A percentile compares a stretch with the other conserved stretches of the same genome.
Conservation (phyloP, 805 yeast species). For the Pichia manshurica region DNA sequence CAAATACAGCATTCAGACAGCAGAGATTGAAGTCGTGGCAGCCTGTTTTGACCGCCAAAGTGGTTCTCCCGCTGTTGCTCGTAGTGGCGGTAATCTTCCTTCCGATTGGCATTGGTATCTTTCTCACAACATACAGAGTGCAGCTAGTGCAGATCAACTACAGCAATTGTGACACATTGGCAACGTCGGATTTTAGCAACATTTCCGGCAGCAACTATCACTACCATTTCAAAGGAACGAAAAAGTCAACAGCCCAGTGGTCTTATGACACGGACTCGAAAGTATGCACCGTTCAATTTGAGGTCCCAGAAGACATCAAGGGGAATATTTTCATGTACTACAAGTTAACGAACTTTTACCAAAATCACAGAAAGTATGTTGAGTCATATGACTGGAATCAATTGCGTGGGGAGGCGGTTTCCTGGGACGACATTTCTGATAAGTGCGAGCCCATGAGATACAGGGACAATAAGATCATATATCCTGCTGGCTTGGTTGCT, state of each 20-base stretch:
- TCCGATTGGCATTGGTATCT: conserved; percentile 83
- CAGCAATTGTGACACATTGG: conserved; percentile 52
- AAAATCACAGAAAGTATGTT: conserved; percentile 92
- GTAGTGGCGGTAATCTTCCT: conserved; percentile 74
- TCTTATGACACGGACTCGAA: conserved; percentile 38
- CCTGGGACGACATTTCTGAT: conserved; percentile 41
- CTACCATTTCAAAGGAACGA: conserved; percentile 53
- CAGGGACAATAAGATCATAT: conserved; percentile 41
- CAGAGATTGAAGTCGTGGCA: conserved; percentile 60
- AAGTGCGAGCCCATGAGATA: conserved; percentile 49
- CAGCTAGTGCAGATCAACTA: conserved; percentile 73
- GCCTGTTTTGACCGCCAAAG: conserved; percentile 87
- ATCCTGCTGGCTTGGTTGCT: conserved; percentile 95
- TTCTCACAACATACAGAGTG: conserved; percentile 72
- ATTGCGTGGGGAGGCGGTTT: conserved; percentile 67
- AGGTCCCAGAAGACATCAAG: conserved; percentile 62
- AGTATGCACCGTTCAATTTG: conserved; percentile 65
- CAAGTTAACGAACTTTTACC: conserved; percentile 83
- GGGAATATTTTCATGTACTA: conserved; percentile 76
- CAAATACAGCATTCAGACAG: conserved; percentile 76
- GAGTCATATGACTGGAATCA: conserved; percentile 77
- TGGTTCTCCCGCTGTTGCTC: conserved; percentile 80
- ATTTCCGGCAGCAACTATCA: conserved; percentile 57
- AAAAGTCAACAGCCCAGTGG: conserved; percentile 48
- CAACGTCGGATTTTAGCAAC: conserved; percentile 33